Base-by-base conservation (phyloP, 2,329 filamentous ascomycete genomes). In the Fusarium setosum region DNA sequence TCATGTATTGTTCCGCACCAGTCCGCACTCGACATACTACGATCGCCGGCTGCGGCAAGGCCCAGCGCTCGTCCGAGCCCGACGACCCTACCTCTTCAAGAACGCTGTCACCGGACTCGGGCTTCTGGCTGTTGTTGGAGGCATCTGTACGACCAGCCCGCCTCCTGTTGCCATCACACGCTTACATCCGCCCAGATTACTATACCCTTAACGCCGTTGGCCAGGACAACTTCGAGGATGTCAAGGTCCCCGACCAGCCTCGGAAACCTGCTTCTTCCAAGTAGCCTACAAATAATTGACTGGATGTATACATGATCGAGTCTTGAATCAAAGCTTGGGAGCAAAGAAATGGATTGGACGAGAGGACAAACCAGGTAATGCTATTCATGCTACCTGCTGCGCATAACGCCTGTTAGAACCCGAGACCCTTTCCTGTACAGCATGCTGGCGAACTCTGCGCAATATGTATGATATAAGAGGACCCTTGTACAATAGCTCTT, bases 221-320 rank as follows among this genome's bases (percentile, higher is more conserved):
- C 40, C 96, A 98, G 80, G 96, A 98, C 79, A 93, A 97, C 69
- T 99, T 99, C 81, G 92, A 94, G 58, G 96, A 99, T 76, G 94
- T 98, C 72, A 90, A 93, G 76, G 90, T 98, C 34, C 96, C 96
- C 24, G 92, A 93, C 76, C 83, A 86, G 51, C 90, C 92, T 45
- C 77, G 80, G 48, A 80, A 84, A 60, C 77, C 82, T n/a, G 73
- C 80, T 35, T 76, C 80, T 41, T 60, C 74, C 29, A 78, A 75
- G 61, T 77, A 71, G 67, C 40, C 7, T 31, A 37, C 26, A 18
- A 8, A 18, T 35, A 17, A 34, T 31, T 12, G 58, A n/a, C 41
- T 18, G 13, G 21, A 29, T 21, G 48, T 13, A 51, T 50, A 42
- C 51, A 61, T 26, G 38, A 59, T 47, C 23, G 53, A 62, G 47